These are phyloP conservation scores for Anthracocystis panici-leucophaei DNA, from an alignment of 1,284 basidiomycete species.

Conservation along the genomic window DNA sequence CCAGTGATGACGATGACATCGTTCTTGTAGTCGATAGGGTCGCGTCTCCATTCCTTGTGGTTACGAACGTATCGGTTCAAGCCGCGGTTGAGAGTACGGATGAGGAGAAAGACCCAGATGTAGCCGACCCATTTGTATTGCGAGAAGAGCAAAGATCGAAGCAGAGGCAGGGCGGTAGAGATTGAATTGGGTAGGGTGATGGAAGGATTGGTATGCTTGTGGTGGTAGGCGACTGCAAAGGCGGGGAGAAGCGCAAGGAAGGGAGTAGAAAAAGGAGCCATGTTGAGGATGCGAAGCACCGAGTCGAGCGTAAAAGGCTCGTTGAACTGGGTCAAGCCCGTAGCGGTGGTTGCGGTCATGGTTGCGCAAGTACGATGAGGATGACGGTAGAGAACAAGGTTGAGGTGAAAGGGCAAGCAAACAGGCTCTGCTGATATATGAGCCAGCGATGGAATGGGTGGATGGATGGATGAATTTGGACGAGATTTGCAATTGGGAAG, in stretches of 20 bases:
- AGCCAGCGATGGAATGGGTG: conserved; percentile 1
- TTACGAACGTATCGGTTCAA: conserved; percentile 61
- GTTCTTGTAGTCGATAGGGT: conserved; percentile 59
- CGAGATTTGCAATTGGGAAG: too few species aligned
- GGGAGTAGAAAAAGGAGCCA: conserved; percentile 57
- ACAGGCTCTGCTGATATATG: neutral
- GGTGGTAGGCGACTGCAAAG: conserved; percentile 54
- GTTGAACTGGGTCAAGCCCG: conserved; percentile 26
- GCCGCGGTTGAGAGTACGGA: conserved; percentile 52
- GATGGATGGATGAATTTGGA: neutral
- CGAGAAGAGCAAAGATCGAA: conserved; percentile 46
- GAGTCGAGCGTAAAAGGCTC: conserved; percentile 61
- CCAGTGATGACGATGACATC: conserved; percentile 68
- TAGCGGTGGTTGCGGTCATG: conserved; percentile 21
- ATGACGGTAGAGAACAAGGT: neutral
- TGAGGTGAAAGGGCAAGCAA: neutral
- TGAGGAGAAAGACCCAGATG: conserved; percentile 51
- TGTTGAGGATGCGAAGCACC: conserved; percentile 46
- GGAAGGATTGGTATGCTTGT: conserved; percentile 34
- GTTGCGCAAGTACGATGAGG: neutral
- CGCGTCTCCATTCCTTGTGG: conserved; percentile 52
- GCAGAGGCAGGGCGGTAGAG: conserved; percentile 22
- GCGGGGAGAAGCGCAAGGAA: conserved; percentile 60
- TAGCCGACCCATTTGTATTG: conserved; percentile 59
- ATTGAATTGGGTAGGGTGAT: conserved; percentile 7